Evolutionary conservation across 768 basidiomycete species (phyloP).

Genomic region (Agrocybe pediades): DNA sequence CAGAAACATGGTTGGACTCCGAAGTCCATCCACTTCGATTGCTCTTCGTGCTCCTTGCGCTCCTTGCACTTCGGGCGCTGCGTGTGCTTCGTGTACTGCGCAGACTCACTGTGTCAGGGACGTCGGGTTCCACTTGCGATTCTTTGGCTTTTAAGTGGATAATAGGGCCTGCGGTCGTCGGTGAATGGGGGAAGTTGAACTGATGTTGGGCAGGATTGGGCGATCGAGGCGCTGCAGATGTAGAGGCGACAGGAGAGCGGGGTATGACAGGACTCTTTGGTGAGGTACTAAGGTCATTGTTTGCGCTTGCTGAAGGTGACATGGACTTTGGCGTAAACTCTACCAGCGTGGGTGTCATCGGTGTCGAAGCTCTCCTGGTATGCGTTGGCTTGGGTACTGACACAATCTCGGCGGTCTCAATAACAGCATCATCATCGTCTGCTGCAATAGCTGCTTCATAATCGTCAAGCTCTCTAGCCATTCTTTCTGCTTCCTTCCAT

Average conservation of each 20-base stretch:
- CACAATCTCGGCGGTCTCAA: constrained; percentile 49
- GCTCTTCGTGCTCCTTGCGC: constrained; percentile 35
- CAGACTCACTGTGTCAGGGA: constrained; percentile 40
- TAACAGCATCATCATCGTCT: constrained; percentile 39
- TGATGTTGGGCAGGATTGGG: not conserved
- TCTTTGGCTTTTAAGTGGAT: constrained; percentile 24
- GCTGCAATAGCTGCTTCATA: constrained; percentile 42
- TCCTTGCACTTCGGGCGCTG: constrained; percentile 33
- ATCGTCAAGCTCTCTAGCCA: constrained; percentile 74
- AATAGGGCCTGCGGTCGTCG: constrained; percentile 9
- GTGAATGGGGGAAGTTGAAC: not conserved
- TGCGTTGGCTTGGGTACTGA: constrained; percentile 32
- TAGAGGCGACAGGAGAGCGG: constrained; percentile 6
- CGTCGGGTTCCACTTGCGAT: constrained; percentile 26
- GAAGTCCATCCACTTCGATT: constrained; percentile 32
- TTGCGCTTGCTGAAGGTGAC: not conserved
- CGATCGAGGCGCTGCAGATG: constrained; percentile 16
- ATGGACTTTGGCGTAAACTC: not conserved
- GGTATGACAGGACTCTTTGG: not conserved
- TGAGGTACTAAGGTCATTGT: not conserved
- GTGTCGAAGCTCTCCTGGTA: constrained; percentile 21
- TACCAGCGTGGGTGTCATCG: constrained; percentile 17
- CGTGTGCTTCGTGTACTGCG: constrained; percentile 32
- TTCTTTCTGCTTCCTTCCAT: constrained; percentile 74
- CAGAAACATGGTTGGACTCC: constrained; percentile 34